Base-by-base conservation (phyloP, 116 monocot genomes). In the Phalaenopsis hybrid region DNA sequence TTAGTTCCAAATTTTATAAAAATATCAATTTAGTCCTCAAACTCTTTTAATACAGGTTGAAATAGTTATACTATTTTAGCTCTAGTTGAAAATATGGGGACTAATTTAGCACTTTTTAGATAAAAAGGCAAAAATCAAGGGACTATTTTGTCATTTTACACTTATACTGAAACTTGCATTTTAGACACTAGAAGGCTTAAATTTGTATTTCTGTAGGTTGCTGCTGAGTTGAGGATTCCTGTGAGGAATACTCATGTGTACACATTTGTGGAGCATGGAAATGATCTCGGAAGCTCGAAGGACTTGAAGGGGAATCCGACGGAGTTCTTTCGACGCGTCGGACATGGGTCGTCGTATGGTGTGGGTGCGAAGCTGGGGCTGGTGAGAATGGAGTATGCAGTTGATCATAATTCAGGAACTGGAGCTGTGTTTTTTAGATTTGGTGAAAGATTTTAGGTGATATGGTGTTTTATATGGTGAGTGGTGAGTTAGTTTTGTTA, bases 241-340 rank as follows among this genome's bases (percentile, higher is more conserved):
- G 82, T 95, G 68, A 93, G 76, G 79, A 92, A 92, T 70, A 98
- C 87, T 7, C 90, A 95, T 34, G 65, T 89, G 3, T 98, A 93
- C 84, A 81, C 83, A 33, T 98, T 98, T 80, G 95, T 82, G 4
- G 98, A 98, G 82, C 98, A 98, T 80, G 98, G 98, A 18, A 95
- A 90, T 81, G 98, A 95, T 55, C 87, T 98, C 3, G 98, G 95
- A 0, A 98, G 95, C 78, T 98, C 98, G 6, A 98, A 95, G 85
- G 92, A 98, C 67, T 88, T 98, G 34, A 95, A 98, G 80, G 98
- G 98, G 57, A 95, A 98, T 83, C 98, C 98, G 5, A 98, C 95
- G 0, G 90, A 95, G 77, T 93, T 95, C 77, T 98, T 93, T 81
- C 87, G 94, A 4, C 88, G 98, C 4, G 81, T 77, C 13, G 98